phyloP scores from a whole-genome alignment of 345 rosid genomes.

The Salix brachista region DNA sequence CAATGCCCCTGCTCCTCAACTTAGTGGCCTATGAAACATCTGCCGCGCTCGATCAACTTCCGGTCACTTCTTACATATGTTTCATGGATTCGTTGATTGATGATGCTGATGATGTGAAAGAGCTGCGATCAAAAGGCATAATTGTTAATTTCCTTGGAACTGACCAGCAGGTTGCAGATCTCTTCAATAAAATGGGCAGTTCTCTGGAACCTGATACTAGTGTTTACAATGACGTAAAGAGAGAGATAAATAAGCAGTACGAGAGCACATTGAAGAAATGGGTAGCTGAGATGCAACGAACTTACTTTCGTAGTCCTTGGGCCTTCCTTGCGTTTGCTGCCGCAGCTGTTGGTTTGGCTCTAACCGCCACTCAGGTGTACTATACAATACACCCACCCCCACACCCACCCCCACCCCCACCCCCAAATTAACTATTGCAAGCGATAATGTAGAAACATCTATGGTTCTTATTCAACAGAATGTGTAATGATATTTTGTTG shows the following conservation, averaged over 20 bases:
- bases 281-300: neutral
- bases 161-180: slow-evolving; percentile 6
- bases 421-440: too few relatives aligned
- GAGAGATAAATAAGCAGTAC: neutral
- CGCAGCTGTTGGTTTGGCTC: neutral
- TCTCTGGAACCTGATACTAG: slow-evolving; percentile 12
- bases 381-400: neutral
- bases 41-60: neutral
- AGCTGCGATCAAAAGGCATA: slow-evolving; percentile 6
- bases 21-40: slow-evolving; percentile 19
- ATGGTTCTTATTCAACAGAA: too few relatives aligned
- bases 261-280: neutral
- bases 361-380: slow-evolving; percentile 3
- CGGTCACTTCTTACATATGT: slow-evolving; percentile 15
- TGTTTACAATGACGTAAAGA: neutral
- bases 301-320: slow-evolving; percentile 18
- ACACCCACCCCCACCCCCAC: too few relatives aligned
- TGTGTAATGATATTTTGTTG: too few relatives aligned
- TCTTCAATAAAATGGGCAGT: slow-evolving; percentile 8
- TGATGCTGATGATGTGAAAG: slow-evolving; percentile 13
- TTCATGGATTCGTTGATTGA: slow-evolving; percentile 19
- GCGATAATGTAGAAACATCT: too few relatives aligned
- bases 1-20: slow-evolving; percentile 1
- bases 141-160: slow-evolving; percentile 6
- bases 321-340: slow-evolving; percentile 6